Conservation (phyloP, 345 rosid genomes). For the Eucalyptus pauciflora region DNA sequence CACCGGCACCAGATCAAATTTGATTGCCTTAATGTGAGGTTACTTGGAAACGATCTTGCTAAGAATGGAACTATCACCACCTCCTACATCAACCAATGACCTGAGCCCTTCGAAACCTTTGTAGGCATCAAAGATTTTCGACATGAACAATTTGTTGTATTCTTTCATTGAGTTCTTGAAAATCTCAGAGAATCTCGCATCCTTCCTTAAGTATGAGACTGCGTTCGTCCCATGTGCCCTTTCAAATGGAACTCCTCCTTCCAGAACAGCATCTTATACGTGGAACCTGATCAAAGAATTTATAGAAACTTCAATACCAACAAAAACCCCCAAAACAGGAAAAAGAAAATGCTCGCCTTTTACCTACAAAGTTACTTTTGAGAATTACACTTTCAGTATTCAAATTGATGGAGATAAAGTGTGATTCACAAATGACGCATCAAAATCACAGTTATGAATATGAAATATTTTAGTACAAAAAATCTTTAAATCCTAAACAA, state of each 20-base stretch:
- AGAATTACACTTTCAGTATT: not conserved
- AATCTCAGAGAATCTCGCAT: constrained; percentile 15
- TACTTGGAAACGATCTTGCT: constrained; percentile 26
- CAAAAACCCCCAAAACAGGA: not conserved
- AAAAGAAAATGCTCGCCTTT: not conserved
- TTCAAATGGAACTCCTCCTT: constrained; percentile 32
- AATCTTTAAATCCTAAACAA: not conserved
- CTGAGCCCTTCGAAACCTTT: constrained; percentile 28
- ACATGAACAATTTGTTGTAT: constrained; percentile 24
- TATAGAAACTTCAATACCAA: not conserved
- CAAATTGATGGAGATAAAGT: not conserved
- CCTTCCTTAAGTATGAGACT: constrained; percentile 4
- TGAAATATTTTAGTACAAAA: not conserved
- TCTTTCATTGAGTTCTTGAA: constrained; percentile 17
- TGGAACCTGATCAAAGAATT: constrained; percentile 4
- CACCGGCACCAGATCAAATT: constrained; percentile 30
- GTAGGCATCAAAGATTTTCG: constrained; percentile 21
- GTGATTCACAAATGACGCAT: not conserved
- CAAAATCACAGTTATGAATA: not conserved
- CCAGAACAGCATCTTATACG: constrained; percentile 23
- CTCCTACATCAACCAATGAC: constrained; percentile 42
- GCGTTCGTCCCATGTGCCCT: constrained; percentile 13
- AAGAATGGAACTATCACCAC: constrained; percentile 43
- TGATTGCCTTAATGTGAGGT: constrained; percentile 30
- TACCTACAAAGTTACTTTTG: not conserved